These are phyloP conservation scores for Sporisorium sorghi DNA, from an alignment of 1,284 basidiomycete genomes.

Conservation along the genomic window DNA sequence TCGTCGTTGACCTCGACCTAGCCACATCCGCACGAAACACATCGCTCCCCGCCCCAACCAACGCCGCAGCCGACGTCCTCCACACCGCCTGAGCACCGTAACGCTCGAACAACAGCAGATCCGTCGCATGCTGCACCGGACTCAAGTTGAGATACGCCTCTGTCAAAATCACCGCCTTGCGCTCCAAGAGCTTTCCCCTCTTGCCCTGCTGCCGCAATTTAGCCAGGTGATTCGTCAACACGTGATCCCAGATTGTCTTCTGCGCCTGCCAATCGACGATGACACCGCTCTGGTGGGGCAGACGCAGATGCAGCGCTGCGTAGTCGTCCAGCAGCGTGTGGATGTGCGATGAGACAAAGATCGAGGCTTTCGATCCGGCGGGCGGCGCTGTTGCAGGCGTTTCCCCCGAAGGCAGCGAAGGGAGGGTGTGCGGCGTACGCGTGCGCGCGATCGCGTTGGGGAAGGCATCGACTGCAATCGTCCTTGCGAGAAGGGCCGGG, in stretches of 20 bases:
- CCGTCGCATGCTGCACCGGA: constrained; percentile 88
- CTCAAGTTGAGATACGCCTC: constrained; percentile 94
- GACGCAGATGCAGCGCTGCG: constrained; percentile 57
- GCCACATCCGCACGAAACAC: constrained; percentile 13
- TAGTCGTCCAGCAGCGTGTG: constrained; percentile 52
- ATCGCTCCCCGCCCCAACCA: constrained; percentile 21
- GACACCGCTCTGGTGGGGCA: constrained; percentile 61
- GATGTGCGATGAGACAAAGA: constrained; percentile 54
- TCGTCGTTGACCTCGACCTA: background rate
- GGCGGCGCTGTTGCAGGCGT: constrained; percentile 35
- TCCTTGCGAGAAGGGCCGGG: background rate
- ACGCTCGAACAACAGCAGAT: constrained; percentile 94
- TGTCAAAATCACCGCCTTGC: constrained; percentile 75
- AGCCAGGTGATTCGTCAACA: constrained; percentile 33
- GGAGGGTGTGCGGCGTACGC: constrained; percentile 26
- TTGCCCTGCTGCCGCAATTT: background rate
- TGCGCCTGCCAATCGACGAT: constrained; percentile 66
- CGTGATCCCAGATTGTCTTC: constrained; percentile 63
- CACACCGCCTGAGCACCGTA: constrained; percentile 89
- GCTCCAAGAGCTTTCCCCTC: constrained; percentile 17
- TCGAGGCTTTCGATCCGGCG: constrained; percentile 18
- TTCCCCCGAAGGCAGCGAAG: background rate
- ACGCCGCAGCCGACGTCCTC: constrained; percentile 70
- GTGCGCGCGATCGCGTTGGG: constrained; percentile 59
- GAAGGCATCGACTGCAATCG: constrained; percentile 7